These are phyloP conservation scores for Colletotrichum somersetense DNA, from an alignment of 2,329 filamentous ascomycete species.

Conservation along the genomic window DNA sequence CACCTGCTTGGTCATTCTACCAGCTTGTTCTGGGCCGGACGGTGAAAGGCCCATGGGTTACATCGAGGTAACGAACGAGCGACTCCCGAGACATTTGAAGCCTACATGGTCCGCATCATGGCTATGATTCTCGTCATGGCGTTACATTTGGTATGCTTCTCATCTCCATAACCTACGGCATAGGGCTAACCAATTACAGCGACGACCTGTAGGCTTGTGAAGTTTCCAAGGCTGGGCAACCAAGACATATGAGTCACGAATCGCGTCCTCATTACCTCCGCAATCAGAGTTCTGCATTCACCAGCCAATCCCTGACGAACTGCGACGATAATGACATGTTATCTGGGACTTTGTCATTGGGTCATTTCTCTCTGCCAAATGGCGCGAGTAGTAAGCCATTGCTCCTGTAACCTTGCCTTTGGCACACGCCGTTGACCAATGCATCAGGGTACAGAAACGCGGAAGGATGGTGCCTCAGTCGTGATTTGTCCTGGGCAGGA, in stretches of 20 bases:
- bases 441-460: slow-evolving; percentile 2
- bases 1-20: not conserved
- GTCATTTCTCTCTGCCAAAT: not conserved
- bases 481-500: slow-evolving; percentile 52
- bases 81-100: slow-evolving; percentile 12
- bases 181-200: slow-evolving; percentile 4
- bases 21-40: slow-evolving; percentile 52
- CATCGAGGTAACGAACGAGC: slow-evolving; percentile 27
- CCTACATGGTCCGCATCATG: slow-evolving; percentile 7
- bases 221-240: slow-evolving; percentile 19
- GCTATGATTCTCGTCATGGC: slow-evolving; percentile 17
- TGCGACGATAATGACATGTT: slow-evolving; percentile 20
- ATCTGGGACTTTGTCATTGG: slow-evolving; percentile 9
- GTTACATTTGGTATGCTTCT: slow-evolving; percentile 24
- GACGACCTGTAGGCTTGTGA: slow-evolving; percentile 29
- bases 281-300: slow-evolving; percentile 10
- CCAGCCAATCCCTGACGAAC: slow-evolving; percentile 19
- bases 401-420: not conserved
- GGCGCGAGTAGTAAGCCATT: slow-evolving; percentile 20
- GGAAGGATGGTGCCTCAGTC: slow-evolving; percentile 3
- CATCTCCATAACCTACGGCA: not conserved
- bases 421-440: not conserved
- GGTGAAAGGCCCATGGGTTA: slow-evolving; percentile 49
- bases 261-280: slow-evolving; percentile 16
- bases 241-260: slow-evolving; percentile 17